These are phyloP conservation scores for Lophium mytilinum DNA, from an alignment of 495 filamentous ascomycete species.

Conservation along the genomic window DNA sequence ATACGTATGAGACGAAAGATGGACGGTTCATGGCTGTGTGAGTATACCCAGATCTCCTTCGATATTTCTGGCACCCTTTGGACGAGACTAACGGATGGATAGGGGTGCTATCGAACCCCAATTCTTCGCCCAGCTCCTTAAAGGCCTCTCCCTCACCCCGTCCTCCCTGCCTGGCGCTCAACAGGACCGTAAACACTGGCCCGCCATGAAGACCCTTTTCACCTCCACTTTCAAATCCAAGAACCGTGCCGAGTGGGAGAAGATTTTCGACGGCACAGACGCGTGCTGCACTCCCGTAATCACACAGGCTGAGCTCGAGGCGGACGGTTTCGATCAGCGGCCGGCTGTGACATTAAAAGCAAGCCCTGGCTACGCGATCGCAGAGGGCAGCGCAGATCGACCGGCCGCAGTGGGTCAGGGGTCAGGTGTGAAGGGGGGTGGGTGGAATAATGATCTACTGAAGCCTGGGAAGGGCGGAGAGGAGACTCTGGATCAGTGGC, in stretches of 20 bases:
- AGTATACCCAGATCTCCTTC: slow-evolving; percentile 7
- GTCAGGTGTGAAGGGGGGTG: slow-evolving; percentile 32
- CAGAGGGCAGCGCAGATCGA: slow-evolving; percentile 24
- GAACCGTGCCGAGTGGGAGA: slow-evolving; percentile 75
- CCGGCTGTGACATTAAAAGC: slow-evolving; percentile 60
- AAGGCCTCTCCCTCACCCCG: slow-evolving; percentile 51
- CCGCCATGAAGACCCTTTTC: slow-evolving; percentile 51
- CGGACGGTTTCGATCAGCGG: slow-evolving; percentile 62
- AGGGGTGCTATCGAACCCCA: slow-evolving; percentile 75
- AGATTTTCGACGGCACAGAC: slow-evolving; percentile 77
- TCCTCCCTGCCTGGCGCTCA: slow-evolving; percentile 46
- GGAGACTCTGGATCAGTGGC: slow-evolving; percentile 62
- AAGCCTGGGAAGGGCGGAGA: slow-evolving; percentile 62
- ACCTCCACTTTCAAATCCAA: slow-evolving; percentile 58
- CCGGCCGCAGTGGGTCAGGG: slow-evolving; percentile 46
- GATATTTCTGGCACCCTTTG: not conserved
- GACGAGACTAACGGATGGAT: not conserved
- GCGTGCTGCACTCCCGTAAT: slow-evolving; percentile 87
- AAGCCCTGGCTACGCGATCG: slow-evolving; percentile 54
- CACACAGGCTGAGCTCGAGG: slow-evolving; percentile 61
- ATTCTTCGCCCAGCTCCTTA: slow-evolving; percentile 64
- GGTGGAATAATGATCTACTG: slow-evolving; percentile 53
- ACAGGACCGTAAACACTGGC: slow-evolving; percentile 56
- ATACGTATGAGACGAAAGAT: slow-evolving; percentile 77
- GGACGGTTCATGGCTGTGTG: slow-evolving; percentile 74